Base-by-base conservation (phyloP, 768 basidiomycete species). In the Boletus barrowsii region DNA sequence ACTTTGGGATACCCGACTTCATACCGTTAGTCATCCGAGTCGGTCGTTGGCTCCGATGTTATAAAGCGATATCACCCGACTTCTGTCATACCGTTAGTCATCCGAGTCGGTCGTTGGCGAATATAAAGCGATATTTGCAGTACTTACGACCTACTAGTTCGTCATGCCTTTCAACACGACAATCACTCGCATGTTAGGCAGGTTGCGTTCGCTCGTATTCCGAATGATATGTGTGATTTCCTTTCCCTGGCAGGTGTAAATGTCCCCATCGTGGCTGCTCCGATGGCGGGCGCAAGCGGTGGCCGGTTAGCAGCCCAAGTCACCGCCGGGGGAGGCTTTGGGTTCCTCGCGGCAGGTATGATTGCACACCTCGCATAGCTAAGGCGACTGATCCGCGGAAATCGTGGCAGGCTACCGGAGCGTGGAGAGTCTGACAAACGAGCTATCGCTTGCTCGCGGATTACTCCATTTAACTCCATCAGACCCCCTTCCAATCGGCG, bases 261-360 rank as follows among this genome's bases (percentile, higher is more conserved):
- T 45, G 75, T 78, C 17, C 90, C 90, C 24, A 67, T 91, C 40
- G 72, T 90, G 5, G 73, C 75, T 17, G 82, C 83, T 1, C 80
- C 88, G 1, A 92, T 92, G 90, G 83, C 83, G 1, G 82, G 81
- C 14, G 88, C 81, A 4, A 78, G 82, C 53, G 84, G 86, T 44
- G 88, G 85, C 44, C 68, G 67, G 18, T 65, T 86, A 20, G 84
- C 84, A 24, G 82, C 83, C 5, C 75, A 81, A 51, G 85, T 88
- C 32, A 76, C 81, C 18, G 75, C 77, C 3, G 88, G 74, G 9
- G 91, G 91, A 20, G 90, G 86, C 15, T 85, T 91, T 52, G 90
- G 88, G 2, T 90, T 92, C 66, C 59, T 90, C 0, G 76, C 81
- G n/a, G 76, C 81, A 68, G 84, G 88, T 84, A 59, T 10, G 61